Percentiles rank a stretch among this genome's conserved stretches.
Evolutionary conservation across 2,329 filamentous ascomycete genomes (phyloP).

Genomic region (Aspergillus fumigatus): DNA sequence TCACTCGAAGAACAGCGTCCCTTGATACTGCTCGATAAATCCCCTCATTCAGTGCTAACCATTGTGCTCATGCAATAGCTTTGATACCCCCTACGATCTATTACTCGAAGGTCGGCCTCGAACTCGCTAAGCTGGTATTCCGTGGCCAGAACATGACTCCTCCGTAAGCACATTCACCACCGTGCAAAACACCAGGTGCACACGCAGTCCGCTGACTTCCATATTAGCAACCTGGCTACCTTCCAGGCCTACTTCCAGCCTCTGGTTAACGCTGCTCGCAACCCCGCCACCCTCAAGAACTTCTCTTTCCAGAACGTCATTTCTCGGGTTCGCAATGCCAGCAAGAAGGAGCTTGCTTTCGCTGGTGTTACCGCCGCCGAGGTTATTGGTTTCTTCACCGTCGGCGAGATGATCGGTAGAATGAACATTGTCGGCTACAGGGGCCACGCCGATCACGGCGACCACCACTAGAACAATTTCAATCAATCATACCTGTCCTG

Average conservation of each 20-base stretch:
- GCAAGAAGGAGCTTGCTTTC: conserved; percentile 63
- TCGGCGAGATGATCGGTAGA: conserved; percentile 93
- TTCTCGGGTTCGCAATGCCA: conserved; percentile 63
- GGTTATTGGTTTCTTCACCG: conserved; percentile 92
- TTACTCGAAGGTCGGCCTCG: conserved; percentile 84
- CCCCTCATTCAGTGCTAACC: conserved; percentile 19
- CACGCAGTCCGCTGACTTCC: conserved; percentile 12
- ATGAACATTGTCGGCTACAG: conserved; percentile 94
- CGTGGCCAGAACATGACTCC: conserved; percentile 85
- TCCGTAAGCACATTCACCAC: conserved; percentile 64
- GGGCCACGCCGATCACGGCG: conserved; percentile 56
- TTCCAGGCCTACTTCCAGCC: conserved; percentile 86
- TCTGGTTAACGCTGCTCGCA: conserved; percentile 64
- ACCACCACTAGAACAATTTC: conserved; percentile 31
- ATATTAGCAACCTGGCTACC: conserved; percentile 64
- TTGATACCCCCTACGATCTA: conserved; percentile 82
- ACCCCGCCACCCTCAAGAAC: conserved; percentile 59
- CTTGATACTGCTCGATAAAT: neutral
- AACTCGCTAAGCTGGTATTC: conserved; percentile 84
- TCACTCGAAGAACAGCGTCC: neutral
- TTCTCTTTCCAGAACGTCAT: conserved; percentile 53
- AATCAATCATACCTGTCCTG: conserved; percentile 22
- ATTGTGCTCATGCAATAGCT: conserved; percentile 49
- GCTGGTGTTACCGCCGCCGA: conserved; percentile 79
- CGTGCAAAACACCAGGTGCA: conserved; percentile 1